Base-by-base conservation (phyloP, 345 rosid species). In the Linum lewisii region DNA sequence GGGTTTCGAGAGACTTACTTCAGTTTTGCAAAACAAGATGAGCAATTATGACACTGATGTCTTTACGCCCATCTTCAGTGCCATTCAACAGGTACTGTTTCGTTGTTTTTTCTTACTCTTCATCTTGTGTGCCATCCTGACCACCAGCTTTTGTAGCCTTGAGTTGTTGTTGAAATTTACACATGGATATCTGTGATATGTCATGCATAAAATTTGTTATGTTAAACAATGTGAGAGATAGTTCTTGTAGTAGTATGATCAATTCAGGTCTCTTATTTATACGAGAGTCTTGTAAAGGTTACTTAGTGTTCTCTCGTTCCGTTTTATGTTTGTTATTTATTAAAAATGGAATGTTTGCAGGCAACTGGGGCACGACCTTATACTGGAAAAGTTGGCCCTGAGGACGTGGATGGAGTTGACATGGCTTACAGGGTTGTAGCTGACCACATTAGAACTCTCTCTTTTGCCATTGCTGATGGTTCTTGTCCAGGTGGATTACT, bases 31-130 rank as follows among this genome's bases (percentile, higher is more conserved):
- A 75, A 84, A 85, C 74, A 87, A 81, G 82, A 89, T 93, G 96
- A 93, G 97, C 92, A 93, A 87, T 71, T 93, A 90, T 69, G 99
- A 93, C 68, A 93, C 99, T 62, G 99, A 93, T 74, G 90, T 90
- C 47, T 93, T 93, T 77, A 13, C 84, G 75, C 99, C 96, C 63
- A 82, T 93, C 63, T 93, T 93, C 72, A 85, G 83, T 68, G 94
- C 86, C 62, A 89, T 93, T 69, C 92, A 79, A 62, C 77, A 82
- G 91, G 99, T 84, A 78, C 24, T 54, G 18, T 54, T 54, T 15
- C 16, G 60, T 10, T 25, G 7, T 9, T 57, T 34, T n/a, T 32
- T 32, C 32, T 26, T 9, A 1, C 34, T 16, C 34, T 32, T 22
- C 22, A 42, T 16, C 15, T 42, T 42, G 47, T 42, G 18, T 42